phyloP scores from a whole-genome alignment of 2,329 filamentous ascomycete genomes.

The Paradendryphiella salina region DNA sequence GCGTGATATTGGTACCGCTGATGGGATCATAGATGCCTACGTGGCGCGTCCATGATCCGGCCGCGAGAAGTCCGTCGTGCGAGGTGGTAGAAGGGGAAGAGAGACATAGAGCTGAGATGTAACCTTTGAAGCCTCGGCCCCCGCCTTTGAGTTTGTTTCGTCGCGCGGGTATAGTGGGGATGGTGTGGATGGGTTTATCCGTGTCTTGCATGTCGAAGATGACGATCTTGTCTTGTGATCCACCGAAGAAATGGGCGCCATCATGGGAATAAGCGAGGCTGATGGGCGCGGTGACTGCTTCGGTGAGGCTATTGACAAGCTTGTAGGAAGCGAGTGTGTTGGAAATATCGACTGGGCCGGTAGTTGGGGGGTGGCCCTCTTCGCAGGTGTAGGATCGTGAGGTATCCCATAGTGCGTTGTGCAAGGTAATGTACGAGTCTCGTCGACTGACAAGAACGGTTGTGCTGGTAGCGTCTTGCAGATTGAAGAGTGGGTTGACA shows the following conservation, averaged over 20 bases:
- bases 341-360: conserved; percentile 29
- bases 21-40: conserved; percentile 61
- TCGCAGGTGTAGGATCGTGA: conserved; percentile 16
- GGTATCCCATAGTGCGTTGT: conserved; percentile 56
- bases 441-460: conserved; percentile 57
- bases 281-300: conserved; percentile 59
- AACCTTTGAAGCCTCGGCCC: conserved; percentile 58
- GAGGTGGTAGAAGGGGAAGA: conserved; percentile 31
- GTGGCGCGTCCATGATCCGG: conserved; percentile 60
- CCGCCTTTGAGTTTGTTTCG: conserved; percentile 50
- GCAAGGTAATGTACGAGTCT: conserved; percentile 60
- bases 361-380: not conserved
- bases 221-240: conserved; percentile 57
- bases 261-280: conserved; percentile 58
- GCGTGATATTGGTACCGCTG: conserved; percentile 54
- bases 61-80: conserved; percentile 55
- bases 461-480: conserved; percentile 55
- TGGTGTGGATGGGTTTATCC: conserved; percentile 49
- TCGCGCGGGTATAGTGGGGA: conserved; percentile 53
- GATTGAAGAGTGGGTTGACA: conserved; percentile 58
- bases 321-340: conserved; percentile 56
- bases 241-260: conserved; percentile 60
- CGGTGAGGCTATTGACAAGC: conserved; percentile 58
- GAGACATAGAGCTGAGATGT: conserved; percentile 57
- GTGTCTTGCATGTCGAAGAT: conserved; percentile 59